Percentiles rank a stretch among this genome's conserved stretches.
phyloP scores from a whole-genome alignment of 768 basidiomycete genomes.

The Rhizopogon roseolus region DNA sequence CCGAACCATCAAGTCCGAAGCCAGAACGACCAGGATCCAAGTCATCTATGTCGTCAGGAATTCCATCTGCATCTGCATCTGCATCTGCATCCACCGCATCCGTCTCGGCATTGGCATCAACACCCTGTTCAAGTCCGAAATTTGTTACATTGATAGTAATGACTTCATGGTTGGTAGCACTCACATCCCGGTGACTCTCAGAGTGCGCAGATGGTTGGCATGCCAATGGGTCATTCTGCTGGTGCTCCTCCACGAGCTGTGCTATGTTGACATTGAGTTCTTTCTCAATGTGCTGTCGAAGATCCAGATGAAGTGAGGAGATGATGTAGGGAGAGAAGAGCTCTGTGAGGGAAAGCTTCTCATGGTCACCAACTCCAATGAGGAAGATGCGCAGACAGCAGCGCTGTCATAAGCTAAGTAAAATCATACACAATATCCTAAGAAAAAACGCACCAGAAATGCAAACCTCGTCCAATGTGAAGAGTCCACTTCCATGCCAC shows the following conservation, averaged over 20 bases:
- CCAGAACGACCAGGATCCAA: neutral
- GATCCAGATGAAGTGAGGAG: neutral
- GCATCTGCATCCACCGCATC: too few species aligned
- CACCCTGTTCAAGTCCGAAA: too few species aligned
- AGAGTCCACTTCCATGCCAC: slow-evolving; percentile 3
- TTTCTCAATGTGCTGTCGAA: neutral
- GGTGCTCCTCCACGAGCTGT: neutral
- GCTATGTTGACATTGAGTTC: neutral
- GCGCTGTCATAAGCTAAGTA: neutral
- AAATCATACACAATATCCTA: neutral
- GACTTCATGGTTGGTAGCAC: too few species aligned
- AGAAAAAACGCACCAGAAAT: slow-evolving; percentile 1
- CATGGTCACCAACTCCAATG: neutral
- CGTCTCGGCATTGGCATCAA: too few species aligned
- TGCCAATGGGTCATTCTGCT: neutral
- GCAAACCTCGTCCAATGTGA: slow-evolving; percentile 4
- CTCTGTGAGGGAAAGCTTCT: neutral
- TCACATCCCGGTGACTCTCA: too few species aligned
- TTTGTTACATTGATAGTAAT: too few species aligned
- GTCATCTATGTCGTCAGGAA: neutral
- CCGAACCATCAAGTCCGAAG: neutral
- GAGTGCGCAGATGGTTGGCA: neutral
- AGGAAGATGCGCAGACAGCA: neutral
- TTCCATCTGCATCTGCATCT: neutral
- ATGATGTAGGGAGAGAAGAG: neutral